Percentiles rank a stretch among this genome's conserved stretches.
phyloP scores from a whole-genome alignment of 2,329 filamentous ascomycete genomes.

The Metarhizium brunneum region DNA sequence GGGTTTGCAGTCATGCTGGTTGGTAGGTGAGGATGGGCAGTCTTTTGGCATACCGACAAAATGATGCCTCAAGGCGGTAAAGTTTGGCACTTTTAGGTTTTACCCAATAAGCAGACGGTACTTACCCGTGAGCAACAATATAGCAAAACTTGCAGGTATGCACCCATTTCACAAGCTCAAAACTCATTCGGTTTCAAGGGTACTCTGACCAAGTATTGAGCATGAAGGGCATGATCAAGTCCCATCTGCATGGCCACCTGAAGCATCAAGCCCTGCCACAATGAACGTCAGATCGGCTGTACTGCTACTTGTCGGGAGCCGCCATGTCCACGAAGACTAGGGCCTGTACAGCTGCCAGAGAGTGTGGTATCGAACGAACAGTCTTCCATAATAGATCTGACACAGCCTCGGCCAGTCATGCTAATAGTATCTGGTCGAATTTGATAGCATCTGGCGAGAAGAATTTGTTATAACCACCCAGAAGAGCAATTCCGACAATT shows the following conservation, averaged over 20 bases:
- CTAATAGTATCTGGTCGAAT: constrained; percentile 3
- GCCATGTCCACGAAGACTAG: constrained; percentile 19
- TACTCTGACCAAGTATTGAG: constrained; percentile 11
- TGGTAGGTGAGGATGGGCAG: not conserved
- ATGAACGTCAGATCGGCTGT: constrained; percentile 15
- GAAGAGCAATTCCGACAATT: constrained; percentile 4
- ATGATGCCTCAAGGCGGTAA: not conserved
- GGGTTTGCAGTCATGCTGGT: not conserved
- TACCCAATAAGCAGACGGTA: not conserved
- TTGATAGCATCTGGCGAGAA: not conserved
- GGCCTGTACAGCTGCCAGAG: constrained; percentile 10
- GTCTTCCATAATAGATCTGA: constrained; percentile 8
- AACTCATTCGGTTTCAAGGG: not conserved
- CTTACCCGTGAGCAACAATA: constrained; percentile 3
- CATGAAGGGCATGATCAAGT: constrained; percentile 14
- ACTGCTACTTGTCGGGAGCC: constrained; percentile 15
- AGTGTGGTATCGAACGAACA: constrained; percentile 4
- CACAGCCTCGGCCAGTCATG: constrained; percentile 3
- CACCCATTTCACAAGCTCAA: constrained; percentile 5
- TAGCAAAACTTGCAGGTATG: constrained; percentile 8
- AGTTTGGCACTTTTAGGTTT: not conserved
- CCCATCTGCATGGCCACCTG: constrained; percentile 17
- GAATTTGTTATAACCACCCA: constrained; percentile 6
- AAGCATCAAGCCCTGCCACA: constrained; percentile 17
- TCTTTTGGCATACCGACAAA: not conserved